A percentile compares a stretch with the other conserved stretches of the same genome.
Conservation (phyloP, 2,329 filamentous ascomycete species). For the Sphaerulina vaccinii region DNA sequence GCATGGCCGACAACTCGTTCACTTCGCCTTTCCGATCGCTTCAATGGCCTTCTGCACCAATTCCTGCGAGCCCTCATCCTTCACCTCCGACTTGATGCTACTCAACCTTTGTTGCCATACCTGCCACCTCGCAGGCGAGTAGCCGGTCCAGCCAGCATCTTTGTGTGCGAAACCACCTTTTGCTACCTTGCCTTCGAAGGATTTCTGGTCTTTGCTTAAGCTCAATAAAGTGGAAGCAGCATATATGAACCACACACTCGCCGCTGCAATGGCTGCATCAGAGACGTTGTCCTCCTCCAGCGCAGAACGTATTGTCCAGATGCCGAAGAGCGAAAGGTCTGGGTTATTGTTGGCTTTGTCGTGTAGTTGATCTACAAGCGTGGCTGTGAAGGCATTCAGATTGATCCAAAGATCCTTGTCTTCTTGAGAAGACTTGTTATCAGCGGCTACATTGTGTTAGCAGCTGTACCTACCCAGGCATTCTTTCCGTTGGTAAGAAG, state of each 20-base stretch:
- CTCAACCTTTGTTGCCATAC: slow-evolving; percentile 28
- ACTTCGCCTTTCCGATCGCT: slow-evolving; percentile 17
- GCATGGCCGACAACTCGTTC: too few species aligned
- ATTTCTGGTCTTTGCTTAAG: slow-evolving; percentile 27
- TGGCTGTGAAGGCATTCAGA: slow-evolving; percentile 34
- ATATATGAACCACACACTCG: slow-evolving; percentile 34
- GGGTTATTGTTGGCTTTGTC: slow-evolving; percentile 22
- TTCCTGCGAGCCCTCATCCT: slow-evolving; percentile 18
- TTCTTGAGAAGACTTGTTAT: slow-evolving; percentile 22
- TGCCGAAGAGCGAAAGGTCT: slow-evolving; percentile 33
- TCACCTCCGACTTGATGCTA: slow-evolving; percentile 13
- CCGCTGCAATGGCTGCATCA: slow-evolving; percentile 28
- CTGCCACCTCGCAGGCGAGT: slow-evolving; percentile 31
- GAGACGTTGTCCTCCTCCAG: slow-evolving; percentile 31
- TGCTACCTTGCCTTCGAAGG: slow-evolving; percentile 34
- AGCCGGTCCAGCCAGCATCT: slow-evolving; percentile 32
- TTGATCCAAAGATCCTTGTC: slow-evolving; percentile 32
- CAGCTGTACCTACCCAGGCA: too few species aligned
- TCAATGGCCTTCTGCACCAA: slow-evolving; percentile 23
- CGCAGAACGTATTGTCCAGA: slow-evolving; percentile 35
- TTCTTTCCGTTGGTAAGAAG: background rate
- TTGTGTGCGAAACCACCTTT: slow-evolving; percentile 28
- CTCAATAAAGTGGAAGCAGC: slow-evolving; percentile 28
- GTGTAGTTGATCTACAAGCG: slow-evolving; percentile 27
- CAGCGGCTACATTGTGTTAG: too few species aligned